phyloP scores from a whole-genome alignment of 1,284 basidiomycete species.

The Pisolithus thermaeus region DNA sequence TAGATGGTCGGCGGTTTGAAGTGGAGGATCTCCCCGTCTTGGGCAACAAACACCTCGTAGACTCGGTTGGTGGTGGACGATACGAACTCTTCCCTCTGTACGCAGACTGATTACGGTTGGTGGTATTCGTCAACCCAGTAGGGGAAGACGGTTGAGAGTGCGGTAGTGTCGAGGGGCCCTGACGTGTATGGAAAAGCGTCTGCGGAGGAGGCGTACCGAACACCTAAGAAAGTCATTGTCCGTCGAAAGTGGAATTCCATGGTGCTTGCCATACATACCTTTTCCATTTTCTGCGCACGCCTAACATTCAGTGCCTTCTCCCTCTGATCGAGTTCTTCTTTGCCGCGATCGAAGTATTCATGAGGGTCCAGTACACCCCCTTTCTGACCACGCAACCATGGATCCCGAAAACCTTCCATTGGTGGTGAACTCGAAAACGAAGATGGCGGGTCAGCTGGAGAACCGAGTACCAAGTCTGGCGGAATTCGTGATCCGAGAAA shows the following conservation, averaged over 20 bases:
- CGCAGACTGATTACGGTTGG: slow-evolving; percentile 45
- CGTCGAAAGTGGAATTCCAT: background rate
- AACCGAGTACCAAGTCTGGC: slow-evolving; percentile 56
- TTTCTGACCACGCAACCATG: slow-evolving; percentile 8
- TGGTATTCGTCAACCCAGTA: slow-evolving; percentile 13
- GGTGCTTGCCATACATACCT: slow-evolving; percentile 39
- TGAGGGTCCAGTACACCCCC: slow-evolving; percentile 41
- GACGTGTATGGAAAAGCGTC: slow-evolving; percentile 60
- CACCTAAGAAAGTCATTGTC: slow-evolving; percentile 40
- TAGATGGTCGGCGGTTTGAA: slow-evolving; percentile 13
- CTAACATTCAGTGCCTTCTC: slow-evolving; percentile 76
- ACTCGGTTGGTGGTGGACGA: slow-evolving; percentile 53
- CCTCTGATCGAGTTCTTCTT: slow-evolving; percentile 58
- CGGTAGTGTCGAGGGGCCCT: slow-evolving; percentile 20
- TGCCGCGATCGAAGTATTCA: slow-evolving; percentile 54
- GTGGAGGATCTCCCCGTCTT: slow-evolving; percentile 17
- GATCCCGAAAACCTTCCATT: slow-evolving; percentile 15
- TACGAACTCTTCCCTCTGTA: slow-evolving; percentile 40
- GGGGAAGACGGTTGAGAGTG: slow-evolving; percentile 19
- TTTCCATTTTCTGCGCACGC: slow-evolving; percentile 78
- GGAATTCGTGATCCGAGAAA: slow-evolving; percentile 76
- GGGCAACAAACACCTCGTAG: slow-evolving; percentile 43
- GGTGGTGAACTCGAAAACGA: slow-evolving; percentile 32
- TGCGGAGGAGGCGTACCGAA: slow-evolving; percentile 76
- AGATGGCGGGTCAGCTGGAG: slow-evolving; percentile 35